Evolutionary conservation across 352 stramenopile genomes (phyloP), one percentile per base, ranked within the genome.

Genomic region (Globisporangium solare): DNA sequence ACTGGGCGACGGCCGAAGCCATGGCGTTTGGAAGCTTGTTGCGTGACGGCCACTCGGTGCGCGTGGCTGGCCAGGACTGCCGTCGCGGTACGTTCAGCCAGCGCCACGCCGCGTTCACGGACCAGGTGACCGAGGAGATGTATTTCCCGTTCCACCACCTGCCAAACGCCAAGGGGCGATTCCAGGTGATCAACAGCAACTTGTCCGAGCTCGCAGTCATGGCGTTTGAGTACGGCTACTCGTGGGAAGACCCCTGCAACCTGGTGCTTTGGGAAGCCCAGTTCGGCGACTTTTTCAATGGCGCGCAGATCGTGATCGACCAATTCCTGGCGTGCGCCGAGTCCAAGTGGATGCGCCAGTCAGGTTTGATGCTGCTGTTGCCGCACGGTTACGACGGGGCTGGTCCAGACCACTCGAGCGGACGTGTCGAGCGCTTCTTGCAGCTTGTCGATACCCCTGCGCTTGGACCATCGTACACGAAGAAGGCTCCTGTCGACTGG

Each of bases 221-320:
- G 76, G 88, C 62, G 0, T 97, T 92, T 48, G 88, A 97, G 63
- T 94, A 94, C 54, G 88, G 88, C 15, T 97, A 97, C 69, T 94
- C 80, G 31, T 86, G 89, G 59, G 86, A 96, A 55, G 81, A 86
- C 56, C 83, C 85, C 5, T 54, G 71, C 22, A 89, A 86, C 61
- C 60, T 97, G 18, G 75, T 90, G 43, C 74, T 96, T n/a, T 97
- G 88, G 88, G 88, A 97, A 49, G 88, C 88, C 10, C 88, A 97
- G 58, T 97, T 97, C 52, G 88, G 88, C 13, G 88, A 97, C 64
- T 97, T 96, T 49, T 83, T 84, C 71, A 96, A 97, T 51, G 79
- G 82, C 24, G 88, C 84, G 31, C 88, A 97, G 57, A 91, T 91
- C 40, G 79, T 95, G 48, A 94, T 97, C 54, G 88, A 97, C 57